Base-by-base conservation (phyloP, 2,329 filamentous ascomycete species). In the Beauveria sp. region DNA sequence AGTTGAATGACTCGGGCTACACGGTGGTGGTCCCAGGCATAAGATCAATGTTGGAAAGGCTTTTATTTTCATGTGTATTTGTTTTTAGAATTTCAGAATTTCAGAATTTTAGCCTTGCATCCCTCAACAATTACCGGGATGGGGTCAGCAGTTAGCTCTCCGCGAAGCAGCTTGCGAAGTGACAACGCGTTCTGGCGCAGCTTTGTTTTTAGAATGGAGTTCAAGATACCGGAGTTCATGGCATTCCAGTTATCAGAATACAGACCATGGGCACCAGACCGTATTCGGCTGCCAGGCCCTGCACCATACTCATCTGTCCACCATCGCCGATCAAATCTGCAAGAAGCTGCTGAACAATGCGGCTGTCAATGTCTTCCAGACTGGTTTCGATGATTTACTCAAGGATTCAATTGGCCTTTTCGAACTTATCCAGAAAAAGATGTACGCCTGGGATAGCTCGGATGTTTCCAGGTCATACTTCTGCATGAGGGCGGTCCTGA, bases 371-470 rank as follows among this genome's bases (percentile, higher is more conserved):
- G 40, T 87, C 85, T 67, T 91, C 81, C 57, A 79, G 77, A 0
- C 84, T 81, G 0, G 91, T 96, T 65, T 90, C 86, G 60, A 96
- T 83, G 63, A 93, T 84, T 69, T 90, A 88, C 74, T 96, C 91
- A 20, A 96, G 81, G 76, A 96, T 96, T 78, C 84, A 96, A 73
- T 96, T 96, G 9, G 88, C 82, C 74, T 96, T 96, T 74, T 96
- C 92, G 22, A 96, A 84, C 77, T 96, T 96, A 73, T 96, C 92
- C 89, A 96, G 81, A 91, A 96, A 77, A 93, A 96, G 4, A 96
- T 81, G 69, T 96, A 96, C 1, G 87, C 81, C 74, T 96, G 92
- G 34, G 88, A 92, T n/a, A 96, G 80, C 78, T 96, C 90, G 69
- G 96, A 96, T 58, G 83, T 79, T 52, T 86, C 83, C 22, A 96